Evolutionary conservation across 371 early-diverging fungal species (phyloP).

Genomic region (Apophysomyces trapeziformis): DNA sequence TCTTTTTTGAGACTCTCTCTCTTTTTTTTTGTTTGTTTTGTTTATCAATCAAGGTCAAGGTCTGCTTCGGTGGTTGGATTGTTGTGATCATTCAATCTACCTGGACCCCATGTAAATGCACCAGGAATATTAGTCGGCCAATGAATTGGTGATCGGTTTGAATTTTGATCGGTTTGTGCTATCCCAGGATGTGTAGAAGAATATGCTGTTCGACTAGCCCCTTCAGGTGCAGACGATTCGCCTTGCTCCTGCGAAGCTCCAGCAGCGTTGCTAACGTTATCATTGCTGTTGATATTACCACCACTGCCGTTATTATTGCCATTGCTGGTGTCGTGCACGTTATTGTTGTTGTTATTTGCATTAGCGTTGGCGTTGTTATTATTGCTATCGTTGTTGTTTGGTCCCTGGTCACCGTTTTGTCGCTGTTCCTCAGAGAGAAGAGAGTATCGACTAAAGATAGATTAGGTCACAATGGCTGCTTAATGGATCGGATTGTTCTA

Average conservation of each 20-base stretch:
- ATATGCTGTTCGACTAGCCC: background rate
- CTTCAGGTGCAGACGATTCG: constrained; percentile 5
- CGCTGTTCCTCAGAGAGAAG: constrained; percentile 26
- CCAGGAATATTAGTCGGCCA: constrained; percentile 33
- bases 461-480: too few species aligned
- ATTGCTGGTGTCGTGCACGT: constrained; percentile 13
- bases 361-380: background rate
- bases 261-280: background rate
- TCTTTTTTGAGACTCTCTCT: background rate
- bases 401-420: constrained; percentile 5
- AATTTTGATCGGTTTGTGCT: constrained; percentile 6
- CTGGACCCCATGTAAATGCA: constrained; percentile 35
- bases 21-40: constrained; percentile 16
- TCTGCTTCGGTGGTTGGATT: constrained; percentile 9
- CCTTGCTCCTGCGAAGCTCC: background rate
- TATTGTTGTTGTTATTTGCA: background rate
- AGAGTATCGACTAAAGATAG: constrained; percentile 37
- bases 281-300: background rate
- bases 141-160: constrained; percentile 15
- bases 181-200: constrained; percentile 17
- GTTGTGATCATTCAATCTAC: constrained; percentile 5
- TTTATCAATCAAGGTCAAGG: constrained; percentile 17
- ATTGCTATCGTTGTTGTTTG: constrained; percentile 4
- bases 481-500: background rate
- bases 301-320: too few species aligned